Conservation (phyloP, 148 eudicot species). For the Rhododendron vialii region DNA sequence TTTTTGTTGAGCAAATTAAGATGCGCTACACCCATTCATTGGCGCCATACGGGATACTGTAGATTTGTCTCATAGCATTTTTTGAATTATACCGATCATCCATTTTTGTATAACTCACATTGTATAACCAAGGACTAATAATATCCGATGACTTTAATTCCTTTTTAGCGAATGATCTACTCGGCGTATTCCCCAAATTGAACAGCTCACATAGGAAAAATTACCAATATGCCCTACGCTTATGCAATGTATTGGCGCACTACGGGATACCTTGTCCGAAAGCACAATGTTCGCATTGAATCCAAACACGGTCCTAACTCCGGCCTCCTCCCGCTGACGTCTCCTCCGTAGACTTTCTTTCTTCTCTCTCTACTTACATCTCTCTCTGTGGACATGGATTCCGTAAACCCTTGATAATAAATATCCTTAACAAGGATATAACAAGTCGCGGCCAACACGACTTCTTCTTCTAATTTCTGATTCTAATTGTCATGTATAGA, state of each 20-base stretch:
- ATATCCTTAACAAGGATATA: background rate
- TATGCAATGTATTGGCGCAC: too few species aligned
- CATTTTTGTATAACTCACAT: too few species aligned
- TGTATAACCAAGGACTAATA: too few species aligned
- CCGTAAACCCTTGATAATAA: background rate
- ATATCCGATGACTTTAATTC: too few species aligned
- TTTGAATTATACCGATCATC: background rate
- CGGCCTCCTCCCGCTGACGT: background rate
- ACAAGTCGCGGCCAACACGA: background rate
- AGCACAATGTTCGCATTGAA: background rate
- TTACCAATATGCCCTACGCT: too few species aligned
- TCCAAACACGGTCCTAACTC: background rate
- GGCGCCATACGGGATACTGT: background rate
- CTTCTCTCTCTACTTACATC: background rate
- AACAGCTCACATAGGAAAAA: too few species aligned
- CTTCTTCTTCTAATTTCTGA: background rate
- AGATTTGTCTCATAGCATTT: background rate
- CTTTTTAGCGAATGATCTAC: too few species aligned
- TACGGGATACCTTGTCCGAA: too few species aligned
- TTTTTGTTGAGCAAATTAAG: too few species aligned
- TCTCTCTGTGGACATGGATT: background rate
- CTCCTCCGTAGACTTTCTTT: background rate
- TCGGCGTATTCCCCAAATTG: too few species aligned
- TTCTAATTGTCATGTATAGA: conserved; percentile 40
- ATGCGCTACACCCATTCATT: too few species aligned